Evolutionary conservation across 805 yeast genomes (phyloP).

Genomic region (Saccharomycopsis synnaedendra): DNA sequence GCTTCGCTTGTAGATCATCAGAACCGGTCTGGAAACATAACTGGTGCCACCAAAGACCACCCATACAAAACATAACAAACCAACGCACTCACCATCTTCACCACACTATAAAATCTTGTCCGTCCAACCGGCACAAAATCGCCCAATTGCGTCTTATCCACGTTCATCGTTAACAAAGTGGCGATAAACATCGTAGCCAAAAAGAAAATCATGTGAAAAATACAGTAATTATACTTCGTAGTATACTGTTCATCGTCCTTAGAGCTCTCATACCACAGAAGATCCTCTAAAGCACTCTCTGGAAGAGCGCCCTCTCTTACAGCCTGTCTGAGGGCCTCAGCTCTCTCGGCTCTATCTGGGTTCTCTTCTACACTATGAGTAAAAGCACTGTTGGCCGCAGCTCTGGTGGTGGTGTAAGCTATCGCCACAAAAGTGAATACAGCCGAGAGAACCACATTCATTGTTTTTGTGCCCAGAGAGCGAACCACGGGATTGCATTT

Average conservation of each 20-base stretch:
- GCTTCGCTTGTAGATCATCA: no score
- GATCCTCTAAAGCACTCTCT: slow-evolving; percentile 76
- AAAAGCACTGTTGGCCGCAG: slow-evolving; percentile 75
- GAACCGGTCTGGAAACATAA: slow-evolving; percentile 81
- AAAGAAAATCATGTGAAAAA: slow-evolving; percentile 86
- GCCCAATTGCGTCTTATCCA: slow-evolving; percentile 70
- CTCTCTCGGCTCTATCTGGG: slow-evolving; percentile 45
- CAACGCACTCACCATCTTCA: slow-evolving; percentile 88
- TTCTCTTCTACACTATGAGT: slow-evolving; percentile 24
- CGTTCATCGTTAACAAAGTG: slow-evolving; percentile 84
- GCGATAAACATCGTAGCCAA: slow-evolving; percentile 97
- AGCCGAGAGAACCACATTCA: slow-evolving; percentile 82
- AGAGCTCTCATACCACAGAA: slow-evolving; percentile 41
- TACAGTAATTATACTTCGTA: slow-evolving; percentile 73
- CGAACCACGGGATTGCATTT: slow-evolving; percentile 88
- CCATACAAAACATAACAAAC: slow-evolving; percentile 74
- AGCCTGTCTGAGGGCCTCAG: slow-evolving; percentile 85
- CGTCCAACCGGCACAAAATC: slow-evolving; percentile 95
- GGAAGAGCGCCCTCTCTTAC: slow-evolving; percentile 96
- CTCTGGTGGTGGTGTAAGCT: slow-evolving; percentile 94
- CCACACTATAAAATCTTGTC: slow-evolving; percentile 92
- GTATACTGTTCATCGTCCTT: slow-evolving; percentile 39
- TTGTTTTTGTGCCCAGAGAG: slow-evolving; percentile 81
- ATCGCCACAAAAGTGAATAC: slow-evolving; percentile 88
- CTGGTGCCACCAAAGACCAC: slow-evolving; percentile 91